phyloP scores from a whole-genome alignment of 371 early-diverging fungal species.

The Coemansia sp. region DNA sequence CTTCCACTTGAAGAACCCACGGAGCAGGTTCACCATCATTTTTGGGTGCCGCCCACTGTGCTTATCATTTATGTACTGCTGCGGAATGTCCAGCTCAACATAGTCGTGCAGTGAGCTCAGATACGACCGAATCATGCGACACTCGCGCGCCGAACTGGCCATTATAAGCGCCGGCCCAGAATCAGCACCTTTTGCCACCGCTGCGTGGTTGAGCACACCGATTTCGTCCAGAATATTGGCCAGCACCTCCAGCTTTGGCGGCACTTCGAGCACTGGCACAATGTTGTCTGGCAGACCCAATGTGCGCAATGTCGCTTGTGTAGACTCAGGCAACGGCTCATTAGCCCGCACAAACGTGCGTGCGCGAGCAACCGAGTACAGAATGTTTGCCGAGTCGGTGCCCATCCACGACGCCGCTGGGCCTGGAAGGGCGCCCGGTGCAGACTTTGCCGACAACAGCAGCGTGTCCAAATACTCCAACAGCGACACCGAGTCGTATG shows the following conservation, averaged over 20 bases:
- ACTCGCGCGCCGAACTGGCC: conserved; percentile 39
- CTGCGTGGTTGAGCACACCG: conserved; percentile 28
- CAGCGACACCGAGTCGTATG: conserved; percentile 89
- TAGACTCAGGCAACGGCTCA: conserved; percentile 4
- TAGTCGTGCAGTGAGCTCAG: conserved; percentile 8
- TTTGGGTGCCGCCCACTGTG: conserved; percentile 14
- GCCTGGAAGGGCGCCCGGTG: conserved; percentile 12
- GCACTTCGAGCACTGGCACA: conserved; percentile 78
- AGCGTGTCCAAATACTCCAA: conserved; percentile 82
- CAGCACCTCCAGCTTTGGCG: conserved; percentile 88
- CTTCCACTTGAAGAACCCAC: conserved; percentile 34
- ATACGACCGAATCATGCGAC: conserved; percentile 31
- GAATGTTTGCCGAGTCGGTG: conserved; percentile 80
- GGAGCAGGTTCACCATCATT: conserved; percentile 39
- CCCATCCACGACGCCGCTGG: conserved; percentile 76
- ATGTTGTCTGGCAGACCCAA: conserved; percentile 62
- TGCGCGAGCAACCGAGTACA: conserved; percentile 45
- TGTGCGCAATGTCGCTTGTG: conserved; percentile 3
- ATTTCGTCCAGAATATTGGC: conserved; percentile 74
- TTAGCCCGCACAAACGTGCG: conserved; percentile 25
- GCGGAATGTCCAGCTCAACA: background rate
- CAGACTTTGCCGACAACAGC: conserved; percentile 58
- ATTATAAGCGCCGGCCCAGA: conserved; percentile 48
- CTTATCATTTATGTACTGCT: background rate
- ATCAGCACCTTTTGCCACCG: background rate